phyloP scores from a whole-genome alignment of 2,329 filamentous ascomycete species.

The Leptographium flavum region DNA sequence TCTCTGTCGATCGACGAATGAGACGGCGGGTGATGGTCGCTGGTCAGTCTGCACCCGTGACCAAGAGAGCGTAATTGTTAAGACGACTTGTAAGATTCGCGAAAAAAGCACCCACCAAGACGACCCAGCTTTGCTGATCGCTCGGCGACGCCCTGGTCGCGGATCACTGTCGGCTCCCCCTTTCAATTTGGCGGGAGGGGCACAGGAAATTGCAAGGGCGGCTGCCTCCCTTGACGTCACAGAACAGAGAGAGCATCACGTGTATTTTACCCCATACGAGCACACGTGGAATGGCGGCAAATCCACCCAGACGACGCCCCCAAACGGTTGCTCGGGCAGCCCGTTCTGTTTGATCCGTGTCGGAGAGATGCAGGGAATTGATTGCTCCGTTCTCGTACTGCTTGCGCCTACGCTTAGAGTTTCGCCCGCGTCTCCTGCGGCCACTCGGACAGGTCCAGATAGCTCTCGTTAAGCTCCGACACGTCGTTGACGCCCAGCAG shows the following conservation, averaged over 20 bases:
- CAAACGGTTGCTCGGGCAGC: background rate
- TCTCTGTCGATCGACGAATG: background rate
- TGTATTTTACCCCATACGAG: background rate
- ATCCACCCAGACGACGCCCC: background rate
- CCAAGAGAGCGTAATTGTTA: no score
- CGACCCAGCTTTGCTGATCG: no score
- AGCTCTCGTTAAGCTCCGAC: slow-evolving; percentile 1
- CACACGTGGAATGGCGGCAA: background rate
- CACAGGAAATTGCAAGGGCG: background rate
- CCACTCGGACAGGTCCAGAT: slow-evolving; percentile 1
- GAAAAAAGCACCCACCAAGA: no score
- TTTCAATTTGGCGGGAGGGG: background rate
- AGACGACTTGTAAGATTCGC: background rate
- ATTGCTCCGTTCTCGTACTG: no score
- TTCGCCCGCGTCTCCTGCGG: background rate
- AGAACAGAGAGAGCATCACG: background rate
- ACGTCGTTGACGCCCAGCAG: slow-evolving; percentile 5
- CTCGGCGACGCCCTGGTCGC: no score
- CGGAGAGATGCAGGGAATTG: background rate
- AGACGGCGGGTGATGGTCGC: background rate
- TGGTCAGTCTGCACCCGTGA: background rate
- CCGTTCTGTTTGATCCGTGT: background rate
- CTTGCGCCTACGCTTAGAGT: no score
- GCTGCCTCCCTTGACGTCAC: background rate
- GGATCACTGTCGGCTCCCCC: no score